These are phyloP conservation scores for Massariosphaeria phaeospora DNA, from an alignment of 495 filamentous ascomycete genomes.

Conservation along the genomic window DNA sequence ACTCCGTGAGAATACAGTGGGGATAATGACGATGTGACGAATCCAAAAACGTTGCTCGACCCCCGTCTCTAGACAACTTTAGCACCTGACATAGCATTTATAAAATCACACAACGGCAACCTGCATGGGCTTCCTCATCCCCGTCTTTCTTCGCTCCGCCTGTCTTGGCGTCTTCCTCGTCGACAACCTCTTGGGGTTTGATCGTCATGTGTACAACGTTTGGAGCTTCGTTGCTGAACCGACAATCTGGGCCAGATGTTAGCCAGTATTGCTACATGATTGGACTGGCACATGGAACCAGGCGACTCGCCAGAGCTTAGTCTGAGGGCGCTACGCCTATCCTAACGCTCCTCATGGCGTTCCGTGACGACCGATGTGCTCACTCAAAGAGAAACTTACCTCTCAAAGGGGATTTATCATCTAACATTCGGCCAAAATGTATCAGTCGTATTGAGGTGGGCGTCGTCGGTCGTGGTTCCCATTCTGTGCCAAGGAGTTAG, in stretches of 20 bases:
- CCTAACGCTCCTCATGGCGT: too few relatives aligned
- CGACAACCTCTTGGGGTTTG: conserved; percentile 79
- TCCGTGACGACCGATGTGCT: too few relatives aligned
- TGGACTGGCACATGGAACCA: too few relatives aligned
- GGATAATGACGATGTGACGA: too few relatives aligned
- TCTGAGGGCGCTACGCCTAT: too few relatives aligned
- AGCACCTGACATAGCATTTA: too few relatives aligned
- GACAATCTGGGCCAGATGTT: conserved; percentile 59
- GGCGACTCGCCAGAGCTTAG: too few relatives aligned
- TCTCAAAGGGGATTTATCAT: conserved; percentile 75
- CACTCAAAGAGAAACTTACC: too few relatives aligned
- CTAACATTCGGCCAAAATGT: conserved; percentile 78
- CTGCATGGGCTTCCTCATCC: conserved; percentile 57
- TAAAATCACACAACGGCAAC: conserved; percentile 77
- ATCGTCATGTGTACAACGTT: conserved; percentile 95
- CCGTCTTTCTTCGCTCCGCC: conserved; percentile 55
- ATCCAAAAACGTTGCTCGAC: too few relatives aligned
- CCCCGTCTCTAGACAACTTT: too few relatives aligned
- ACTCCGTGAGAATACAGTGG: too few relatives aligned
- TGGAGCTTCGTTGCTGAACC: conserved; percentile 61
- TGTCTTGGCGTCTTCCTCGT: conserved; percentile 81
- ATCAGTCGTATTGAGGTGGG: conserved; percentile 84
- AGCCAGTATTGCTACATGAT: too few relatives aligned
- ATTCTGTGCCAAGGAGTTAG: conserved; percentile 51
- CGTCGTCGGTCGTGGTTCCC: conserved; percentile 76